Percentiles rank a stretch among this genome's conserved stretches.
Evolutionary conservation across 2,329 filamentous ascomycete species (phyloP).

Genomic region (Proliferodiscus dingleyae): DNA sequence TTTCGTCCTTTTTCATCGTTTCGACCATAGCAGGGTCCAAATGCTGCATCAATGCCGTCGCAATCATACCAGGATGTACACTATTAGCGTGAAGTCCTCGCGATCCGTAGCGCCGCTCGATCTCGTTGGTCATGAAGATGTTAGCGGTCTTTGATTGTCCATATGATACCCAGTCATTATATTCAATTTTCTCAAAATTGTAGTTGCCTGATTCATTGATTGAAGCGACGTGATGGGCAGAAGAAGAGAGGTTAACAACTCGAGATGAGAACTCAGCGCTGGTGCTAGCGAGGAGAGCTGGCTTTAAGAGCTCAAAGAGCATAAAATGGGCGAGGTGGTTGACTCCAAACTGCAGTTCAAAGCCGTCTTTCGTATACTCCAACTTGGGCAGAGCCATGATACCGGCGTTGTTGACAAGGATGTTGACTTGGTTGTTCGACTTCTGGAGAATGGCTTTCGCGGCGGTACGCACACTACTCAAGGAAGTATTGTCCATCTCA

Average conservation of each 20-base stretch:
- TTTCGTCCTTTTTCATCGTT: constrained; percentile 2
- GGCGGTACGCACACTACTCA: background rate
- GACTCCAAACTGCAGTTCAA: constrained; percentile 46
- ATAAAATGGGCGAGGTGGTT: constrained; percentile 52
- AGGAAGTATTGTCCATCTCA: background rate
- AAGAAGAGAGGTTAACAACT: constrained; percentile 41
- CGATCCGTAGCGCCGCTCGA: constrained; percentile 40
- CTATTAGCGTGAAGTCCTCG: constrained; percentile 38
- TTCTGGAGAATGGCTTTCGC: constrained; percentile 25
- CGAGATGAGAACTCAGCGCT: constrained; percentile 39
- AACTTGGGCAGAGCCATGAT: constrained; percentile 19
- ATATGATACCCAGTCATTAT: constrained; percentile 36
- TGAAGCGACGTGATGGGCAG: constrained; percentile 37
- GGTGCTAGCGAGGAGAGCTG: constrained; percentile 35
- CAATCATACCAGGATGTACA: too few relatives aligned
- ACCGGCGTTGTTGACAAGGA: too few relatives aligned
- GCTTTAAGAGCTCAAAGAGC: constrained; percentile 44
- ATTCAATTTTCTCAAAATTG: constrained; percentile 26
- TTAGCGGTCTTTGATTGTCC: constrained; percentile 42
- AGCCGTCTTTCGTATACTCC: constrained; percentile 38
- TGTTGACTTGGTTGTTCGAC: constrained; percentile 28
- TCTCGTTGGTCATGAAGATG: constrained; percentile 41
- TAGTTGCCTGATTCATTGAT: constrained; percentile 36
- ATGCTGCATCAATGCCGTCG: too few relatives aligned
- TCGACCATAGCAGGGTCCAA: constrained; percentile 9